A percentile compares a stretch with the other conserved stretches of the same genome.
These are phyloP conservation scores for Lepidium didymum DNA, from an alignment of 345 rosid genomes.

Conservation along the genomic window DNA sequence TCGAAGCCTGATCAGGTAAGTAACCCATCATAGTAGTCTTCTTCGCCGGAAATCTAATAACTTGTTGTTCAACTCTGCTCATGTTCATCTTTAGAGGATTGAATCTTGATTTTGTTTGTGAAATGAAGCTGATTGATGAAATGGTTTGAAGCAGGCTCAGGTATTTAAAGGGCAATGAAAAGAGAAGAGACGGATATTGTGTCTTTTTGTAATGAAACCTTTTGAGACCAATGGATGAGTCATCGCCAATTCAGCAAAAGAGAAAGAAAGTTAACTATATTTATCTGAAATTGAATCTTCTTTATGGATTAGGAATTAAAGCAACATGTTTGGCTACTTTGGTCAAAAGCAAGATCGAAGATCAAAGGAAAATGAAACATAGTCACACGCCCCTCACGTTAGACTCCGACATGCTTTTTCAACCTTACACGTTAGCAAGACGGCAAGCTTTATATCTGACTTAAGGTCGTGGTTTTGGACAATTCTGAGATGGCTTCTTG, in stretches of 20 bases:
- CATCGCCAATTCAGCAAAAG: slow-evolving; percentile 23
- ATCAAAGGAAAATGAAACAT: neutral
- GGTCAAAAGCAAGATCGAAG: neutral
- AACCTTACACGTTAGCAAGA: neutral
- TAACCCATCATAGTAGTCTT: neutral
- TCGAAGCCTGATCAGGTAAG: slow-evolving; percentile 30
- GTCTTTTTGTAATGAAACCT: neutral
- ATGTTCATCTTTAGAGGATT: slow-evolving; percentile 9
- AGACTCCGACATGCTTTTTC: slow-evolving; percentile 24
- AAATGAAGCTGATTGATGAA: slow-evolving; percentile 1
- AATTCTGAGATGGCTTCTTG: slow-evolving; percentile 45
- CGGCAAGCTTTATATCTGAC: neutral
- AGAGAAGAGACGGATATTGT: neutral
- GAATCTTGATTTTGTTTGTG: neutral
- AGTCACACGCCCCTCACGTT: slow-evolving; percentile 26
- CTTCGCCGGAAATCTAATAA: slow-evolving; percentile 20
- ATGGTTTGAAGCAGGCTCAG: neutral
- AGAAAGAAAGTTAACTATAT: neutral
- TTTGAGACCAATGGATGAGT: slow-evolving; percentile 14
- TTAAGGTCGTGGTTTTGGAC: slow-evolving; percentile 23
- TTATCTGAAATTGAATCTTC: neutral
- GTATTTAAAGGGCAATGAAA: slow-evolving; percentile 17
- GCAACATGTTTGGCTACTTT: slow-evolving; percentile 22
- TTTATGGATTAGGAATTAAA: neutral
- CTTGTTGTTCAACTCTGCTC: slow-evolving; percentile 25